Evolutionary conservation across 495 filamentous ascomycete genomes (phyloP).

Genomic region (Gamarada debralockiae): DNA sequence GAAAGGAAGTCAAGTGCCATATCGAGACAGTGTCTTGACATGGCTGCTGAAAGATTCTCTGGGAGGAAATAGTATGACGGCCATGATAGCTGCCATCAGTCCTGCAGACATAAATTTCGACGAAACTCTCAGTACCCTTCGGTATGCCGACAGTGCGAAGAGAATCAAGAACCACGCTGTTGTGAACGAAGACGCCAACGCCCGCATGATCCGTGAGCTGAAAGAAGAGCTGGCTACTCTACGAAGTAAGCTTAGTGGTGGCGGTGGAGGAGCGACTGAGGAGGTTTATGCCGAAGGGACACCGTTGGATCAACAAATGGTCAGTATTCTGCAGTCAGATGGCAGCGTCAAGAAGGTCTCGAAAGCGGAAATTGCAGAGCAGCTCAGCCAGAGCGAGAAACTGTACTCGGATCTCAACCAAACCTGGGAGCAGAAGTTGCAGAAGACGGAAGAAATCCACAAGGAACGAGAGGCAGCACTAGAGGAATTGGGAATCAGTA

Average conservation of each 20-base stretch:
- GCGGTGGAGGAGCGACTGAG: slow-evolving; percentile 38
- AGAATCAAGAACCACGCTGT: slow-evolving; percentile 99
- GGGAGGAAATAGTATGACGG: slow-evolving; percentile 98
- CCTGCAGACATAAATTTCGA: slow-evolving; percentile 99
- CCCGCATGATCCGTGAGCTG: slow-evolving; percentile 95
- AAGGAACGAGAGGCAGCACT: slow-evolving; percentile 94
- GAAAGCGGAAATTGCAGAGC: slow-evolving; percentile 97
- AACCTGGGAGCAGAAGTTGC: slow-evolving; percentile 96
- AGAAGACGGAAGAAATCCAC: slow-evolving; percentile 94
- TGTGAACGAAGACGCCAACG: slow-evolving; percentile 98
- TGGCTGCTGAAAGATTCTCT: slow-evolving; percentile 98
- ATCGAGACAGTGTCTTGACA: slow-evolving; percentile 94
- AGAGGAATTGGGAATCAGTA: slow-evolving; percentile 96
- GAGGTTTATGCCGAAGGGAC: slow-evolving; percentile 88
- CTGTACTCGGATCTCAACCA: slow-evolving; percentile 95
- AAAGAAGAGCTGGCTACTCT: slow-evolving; percentile 92
- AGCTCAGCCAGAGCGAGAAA: slow-evolving; percentile 93
- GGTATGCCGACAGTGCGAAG: slow-evolving; percentile 97
- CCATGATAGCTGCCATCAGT: slow-evolving; percentile 98
- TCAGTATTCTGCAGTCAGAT: slow-evolving; percentile 85
- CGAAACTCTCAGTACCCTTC: slow-evolving; percentile 90
- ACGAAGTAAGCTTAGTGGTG: slow-evolving; percentile 77
- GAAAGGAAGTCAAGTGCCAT: slow-evolving; percentile 75
- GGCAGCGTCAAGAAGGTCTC: slow-evolving; percentile 91
- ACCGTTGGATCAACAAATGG: slow-evolving; percentile 90